Base-by-base conservation (phyloP, 306 rosid species). In the Cicer yamashitae region DNA sequence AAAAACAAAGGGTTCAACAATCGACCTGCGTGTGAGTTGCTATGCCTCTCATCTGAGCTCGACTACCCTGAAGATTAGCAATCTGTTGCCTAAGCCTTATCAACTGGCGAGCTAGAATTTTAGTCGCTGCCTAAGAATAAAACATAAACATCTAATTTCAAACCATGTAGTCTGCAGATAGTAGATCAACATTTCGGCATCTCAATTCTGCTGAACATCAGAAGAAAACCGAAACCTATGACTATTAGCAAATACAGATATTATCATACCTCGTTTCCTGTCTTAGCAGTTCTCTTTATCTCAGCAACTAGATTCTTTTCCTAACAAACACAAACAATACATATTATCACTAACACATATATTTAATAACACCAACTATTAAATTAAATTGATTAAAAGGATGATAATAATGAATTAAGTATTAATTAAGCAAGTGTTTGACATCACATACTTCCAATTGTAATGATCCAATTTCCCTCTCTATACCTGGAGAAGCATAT, bases 21-120 rank as follows among this genome's bases (percentile, higher is more conserved):
- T 41, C 53, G 5, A 92, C 99, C 96, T 96, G 98, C 1, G 99
- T 96, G 76, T 96, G 99, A 86, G 96, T 96, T 71, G 99, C 91
- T 72, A 96, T 84, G 79, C 99, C 99, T 88, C 98, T 90, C 96
- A 96, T 90, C 83, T 96, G 99, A 88, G 99, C 99, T 83, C 99
- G 87, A 89, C 99, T 92, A 48, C 98, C 96, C 80, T 92, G 99
- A 78, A 96, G 93, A 78, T 96, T 96, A 61, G 96, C 87, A 53
- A 96, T 89, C 74, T 96, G 99, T 81, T 92, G 98, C 88, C 97
- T 86, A 65, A 96, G 98, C 87, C 99, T 91, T 52, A 96, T 72
- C 44, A 96, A 83, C 82, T 96, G 99, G 71, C 98, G 91, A 68
- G 99, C 99, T 66, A 96, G 96, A 81, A 74, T 71, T 81, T 90